Evolutionary conservation across 2,329 filamentous ascomycete species (phyloP), one percentile per base, ranked within the genome.

Genomic region (Diaporthe sp.): DNA sequence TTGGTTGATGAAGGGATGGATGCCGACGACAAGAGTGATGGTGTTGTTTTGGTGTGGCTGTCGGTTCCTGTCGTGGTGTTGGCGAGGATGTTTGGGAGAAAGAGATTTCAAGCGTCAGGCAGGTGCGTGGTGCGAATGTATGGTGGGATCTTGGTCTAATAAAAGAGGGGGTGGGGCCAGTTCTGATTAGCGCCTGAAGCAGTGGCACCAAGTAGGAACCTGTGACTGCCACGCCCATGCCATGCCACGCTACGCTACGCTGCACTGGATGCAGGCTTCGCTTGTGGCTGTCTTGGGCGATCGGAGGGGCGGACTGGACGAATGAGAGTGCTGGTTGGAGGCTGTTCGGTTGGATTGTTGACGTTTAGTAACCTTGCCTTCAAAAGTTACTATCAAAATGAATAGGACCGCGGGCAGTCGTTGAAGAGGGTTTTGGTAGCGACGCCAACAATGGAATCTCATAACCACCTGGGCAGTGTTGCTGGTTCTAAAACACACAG

Each of bases 101-200:
- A 74, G 71, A 70, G 62, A 72, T 57, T 55, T 68, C 59, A 62
- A 68, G 42, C 28, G 58, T 28, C 42, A 28, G 62, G 65, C 65
- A 58, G 51, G 61, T 28, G 55, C 15, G 5, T 25, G 67, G 31
- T 31, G 28, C 61, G 70, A 15, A 19, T 69, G 51, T 61, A 53
- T 49, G 57, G 49, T 55, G 42, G 49, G 53, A 58, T 57, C 69
- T 61, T 42, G 59, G 59, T 62, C 59, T 62, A 65, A 51, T 62
- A 51, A 61, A 53, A 49, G 44, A 68, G 65, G 65, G 65, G 65
- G 65, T 68, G 65, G 65, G 65, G 65, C 65, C 46, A 25, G 31
- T 68, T 34, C 65, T 53, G 65, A 49, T 55, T 68, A 68, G 65
- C 65, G 65, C 65, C 65, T 68, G 65, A 39, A n/a, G 46, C 28